Base-by-base conservation (phyloP, 2,329 filamentous ascomycete genomes). In the Fusarium guadeloupense region DNA sequence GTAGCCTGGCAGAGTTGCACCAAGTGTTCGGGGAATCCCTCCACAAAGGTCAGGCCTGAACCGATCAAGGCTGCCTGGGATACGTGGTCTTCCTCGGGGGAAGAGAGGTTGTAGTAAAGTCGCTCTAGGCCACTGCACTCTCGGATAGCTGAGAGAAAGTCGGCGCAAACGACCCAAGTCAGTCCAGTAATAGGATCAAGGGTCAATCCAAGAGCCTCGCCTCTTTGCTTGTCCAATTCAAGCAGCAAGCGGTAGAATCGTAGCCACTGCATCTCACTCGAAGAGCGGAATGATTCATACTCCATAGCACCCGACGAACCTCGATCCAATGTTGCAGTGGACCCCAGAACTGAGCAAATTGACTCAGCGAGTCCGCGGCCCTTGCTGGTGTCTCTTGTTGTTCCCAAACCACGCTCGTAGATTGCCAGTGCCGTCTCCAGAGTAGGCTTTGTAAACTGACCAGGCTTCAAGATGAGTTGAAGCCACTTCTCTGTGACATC, bases 401-500 rank as follows among this genome's bases (percentile, higher is more conserved):
- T 65, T 10, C 72, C 69, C 57, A 83, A 76, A 13, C 82, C 90
- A 64, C 88, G 86, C 72, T 92, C 89, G 69, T 96, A 97, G 53
- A 96, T 90, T 21, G 85, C 81, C 28, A 98, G 79, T 2, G 93
- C 91, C 14, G 92, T 92, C 73, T 97, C 92, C 13, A 99, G 80
- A 0, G 92, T 93, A 8, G 91, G 83, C 28, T 82, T 83, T 1
- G 91, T 90, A 71, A 96, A 98, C 48, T 90, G 87, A 14, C 92
- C 92, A 2, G 95, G 94, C 55, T 86, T 88, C 68, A 98, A 84
- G 54, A 99, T 86, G 64, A 90, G 90, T 23, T 90, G 83, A 9
- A 97, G 79, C 95, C 95, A 99, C 72, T 90, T 90, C 68, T 97
- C 92, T 1, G 89, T 89, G 7, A 87, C 81, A 74, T 93, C 89